A percentile compares a stretch with the other conserved stretches of the same genome.
Evolutionary conservation across 768 basidiomycete species (phyloP).

Genomic region (Suillus subalutaceus): DNA sequence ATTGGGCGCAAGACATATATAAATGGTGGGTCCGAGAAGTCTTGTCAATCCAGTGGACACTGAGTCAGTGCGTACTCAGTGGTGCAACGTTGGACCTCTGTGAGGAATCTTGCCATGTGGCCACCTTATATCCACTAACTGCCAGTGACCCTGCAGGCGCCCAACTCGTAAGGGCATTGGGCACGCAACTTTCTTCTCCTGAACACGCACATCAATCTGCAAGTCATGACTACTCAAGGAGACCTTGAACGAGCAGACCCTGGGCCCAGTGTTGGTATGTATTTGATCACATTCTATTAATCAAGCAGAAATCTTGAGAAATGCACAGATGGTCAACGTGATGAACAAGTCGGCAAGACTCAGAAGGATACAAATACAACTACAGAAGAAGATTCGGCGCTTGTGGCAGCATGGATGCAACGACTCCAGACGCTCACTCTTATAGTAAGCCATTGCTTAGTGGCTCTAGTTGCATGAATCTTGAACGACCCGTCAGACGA

Average conservation of each 20-base stretch:
- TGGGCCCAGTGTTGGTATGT: neutral
- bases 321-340: neutral
- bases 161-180: too few relatives aligned
- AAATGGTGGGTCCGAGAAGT: neutral
- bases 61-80: neutral
- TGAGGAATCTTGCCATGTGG: too few relatives aligned
- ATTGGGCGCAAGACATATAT: neutral
- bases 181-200: neutral
- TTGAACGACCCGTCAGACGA: constrained; percentile 20
- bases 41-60: neutral
- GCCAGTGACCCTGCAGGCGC: too few relatives aligned
- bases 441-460: constrained; percentile 19
- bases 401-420: constrained; percentile 28
- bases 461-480: neutral
- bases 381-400: constrained; percentile 16
- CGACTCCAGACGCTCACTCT: constrained; percentile 32
- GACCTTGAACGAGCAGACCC: neutral
- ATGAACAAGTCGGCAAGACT: neutral
- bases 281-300: neutral
- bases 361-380: neutral
- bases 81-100: too few relatives aligned
- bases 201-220: constrained; percentile 21
- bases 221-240: neutral
- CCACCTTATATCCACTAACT: too few relatives aligned
- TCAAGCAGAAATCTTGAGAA: neutral